Conservation (phyloP, 805 yeast genomes). For the Kodamaea kakaduensis region DNA sequence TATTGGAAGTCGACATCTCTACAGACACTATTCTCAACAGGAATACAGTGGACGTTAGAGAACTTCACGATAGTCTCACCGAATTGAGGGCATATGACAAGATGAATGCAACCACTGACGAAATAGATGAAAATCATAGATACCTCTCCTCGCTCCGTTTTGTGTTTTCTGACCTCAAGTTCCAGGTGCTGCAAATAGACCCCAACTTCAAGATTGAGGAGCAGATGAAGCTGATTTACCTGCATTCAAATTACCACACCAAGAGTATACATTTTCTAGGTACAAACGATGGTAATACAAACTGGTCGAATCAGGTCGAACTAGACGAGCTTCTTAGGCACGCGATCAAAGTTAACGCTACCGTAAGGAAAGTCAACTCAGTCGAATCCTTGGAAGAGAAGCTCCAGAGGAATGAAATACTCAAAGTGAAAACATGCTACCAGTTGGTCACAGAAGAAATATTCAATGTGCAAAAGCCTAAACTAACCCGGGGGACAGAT, state of each 20-base stretch:
- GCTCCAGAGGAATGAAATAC: slow-evolving; percentile 3
- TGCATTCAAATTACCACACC: slow-evolving; percentile 5
- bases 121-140: slow-evolving; percentile 16
- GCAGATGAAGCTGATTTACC: slow-evolving; percentile 9
- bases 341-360: slow-evolving; percentile 21
- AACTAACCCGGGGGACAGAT: background rate
- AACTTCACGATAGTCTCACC: slow-evolving; percentile 48
- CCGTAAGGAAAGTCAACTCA: slow-evolving; percentile 4
- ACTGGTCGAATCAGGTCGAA: slow-evolving; percentile 30
- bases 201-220: slow-evolving; percentile 9
- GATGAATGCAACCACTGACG: slow-evolving; percentile 1
- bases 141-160: slow-evolving; percentile 47
- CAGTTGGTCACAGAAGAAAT: slow-evolving; percentile 1
- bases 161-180: slow-evolving; percentile 55
- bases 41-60: slow-evolving; percentile 35
- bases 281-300: slow-evolving; percentile 17
- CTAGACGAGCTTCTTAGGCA: slow-evolving; percentile 28
- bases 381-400: slow-evolving; percentile 5
- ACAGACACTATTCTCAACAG: slow-evolving; percentile 63
- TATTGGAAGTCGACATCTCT: slow-evolving; percentile 67
- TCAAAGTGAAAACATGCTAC: slow-evolving; percentile 5
- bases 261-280: slow-evolving; percentile 14
- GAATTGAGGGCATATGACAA: slow-evolving; percentile 25
- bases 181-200: slow-evolving; percentile 44
- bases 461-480: slow-evolving; percentile 2